Evolutionary conservation across 768 basidiomycete genomes (phyloP).

Genomic region (Trichaptum fuscoviolaceum): DNA sequence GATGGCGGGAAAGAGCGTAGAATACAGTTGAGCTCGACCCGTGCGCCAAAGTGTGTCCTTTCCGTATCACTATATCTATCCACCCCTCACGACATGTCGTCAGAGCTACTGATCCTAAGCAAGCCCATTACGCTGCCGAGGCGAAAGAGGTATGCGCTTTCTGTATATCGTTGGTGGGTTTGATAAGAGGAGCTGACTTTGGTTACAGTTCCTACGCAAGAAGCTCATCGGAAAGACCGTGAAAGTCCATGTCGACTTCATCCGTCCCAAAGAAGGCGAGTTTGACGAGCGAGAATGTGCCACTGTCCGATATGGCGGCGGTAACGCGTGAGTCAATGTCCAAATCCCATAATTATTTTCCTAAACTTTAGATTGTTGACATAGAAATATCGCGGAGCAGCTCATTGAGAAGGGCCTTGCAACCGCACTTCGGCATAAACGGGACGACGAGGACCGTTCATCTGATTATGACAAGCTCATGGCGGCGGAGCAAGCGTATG

Average conservation of each 20-base stretch:
- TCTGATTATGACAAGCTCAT: conserved; percentile 94
- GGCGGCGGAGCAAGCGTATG: conserved; percentile 88
- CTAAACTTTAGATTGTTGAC: conserved; percentile 2
- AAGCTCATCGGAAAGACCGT: conserved; percentile 87
- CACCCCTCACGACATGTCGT: conserved; percentile 6
- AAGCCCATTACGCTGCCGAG: conserved; percentile 85
- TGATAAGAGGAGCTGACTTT: not conserved
- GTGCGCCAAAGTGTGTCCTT: conserved; percentile 66
- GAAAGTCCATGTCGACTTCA: conserved; percentile 80
- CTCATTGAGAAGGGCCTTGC: conserved; percentile 91
- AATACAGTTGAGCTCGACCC: conserved; percentile 82
- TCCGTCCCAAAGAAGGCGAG: conserved; percentile 88
- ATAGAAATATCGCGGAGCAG: conserved; percentile 89
- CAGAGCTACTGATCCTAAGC: conserved; percentile 80
- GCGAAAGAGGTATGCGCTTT: conserved; percentile 56
- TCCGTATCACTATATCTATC: not conserved
- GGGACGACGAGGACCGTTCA: conserved; percentile 95
- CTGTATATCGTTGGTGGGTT: conserved; percentile 9
- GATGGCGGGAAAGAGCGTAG: conserved; percentile 72
- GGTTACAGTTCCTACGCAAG: conserved; percentile 67
- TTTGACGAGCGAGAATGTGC: conserved; percentile 92
- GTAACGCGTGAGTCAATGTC: conserved; percentile 57
- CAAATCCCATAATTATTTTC: conserved; percentile 4
- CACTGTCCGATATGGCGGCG: conserved; percentile 79
- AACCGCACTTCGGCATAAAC: conserved; percentile 83